phyloP scores from a whole-genome alignment of 163 green algal species.

The Coccomyxa subellipsoidea region DNA sequence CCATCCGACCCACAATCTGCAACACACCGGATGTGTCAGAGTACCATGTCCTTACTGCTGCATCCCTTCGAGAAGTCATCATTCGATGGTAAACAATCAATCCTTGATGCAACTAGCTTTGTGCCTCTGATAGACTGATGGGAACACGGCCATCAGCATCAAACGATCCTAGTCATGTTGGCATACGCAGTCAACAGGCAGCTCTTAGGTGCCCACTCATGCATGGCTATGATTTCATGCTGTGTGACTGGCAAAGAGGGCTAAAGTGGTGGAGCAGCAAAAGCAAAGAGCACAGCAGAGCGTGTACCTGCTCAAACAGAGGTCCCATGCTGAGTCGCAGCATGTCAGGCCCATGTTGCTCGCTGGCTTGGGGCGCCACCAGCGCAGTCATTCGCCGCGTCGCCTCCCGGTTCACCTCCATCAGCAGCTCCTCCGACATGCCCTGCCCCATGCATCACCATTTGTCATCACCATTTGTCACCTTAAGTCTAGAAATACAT shows the following conservation, averaged over 20 bases:
- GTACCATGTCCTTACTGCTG: background rate
- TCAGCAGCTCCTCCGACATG: constrained; percentile 21
- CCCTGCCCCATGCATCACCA: background rate
- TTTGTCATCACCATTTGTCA: background rate
- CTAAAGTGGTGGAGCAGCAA: too few species aligned
- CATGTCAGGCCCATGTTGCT: background rate
- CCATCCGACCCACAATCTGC: constrained; percentile 46
- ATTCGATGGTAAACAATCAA: background rate
- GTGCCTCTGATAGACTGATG: too few species aligned
- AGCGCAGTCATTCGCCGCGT: constrained; percentile 35
- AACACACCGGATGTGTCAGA: background rate
- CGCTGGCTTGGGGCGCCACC: constrained; percentile 21
- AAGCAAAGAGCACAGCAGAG: background rate
- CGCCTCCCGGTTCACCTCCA: constrained; percentile 33
- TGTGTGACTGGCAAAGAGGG: too few species aligned
- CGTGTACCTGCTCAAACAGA: constrained; percentile 38
- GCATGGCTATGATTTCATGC: too few species aligned
- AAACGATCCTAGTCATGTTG: too few species aligned
- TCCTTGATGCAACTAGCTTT: too few species aligned
- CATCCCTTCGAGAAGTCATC: background rate
- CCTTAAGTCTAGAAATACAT: too few species aligned
- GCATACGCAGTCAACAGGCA: too few species aligned
- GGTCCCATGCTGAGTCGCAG: constrained; percentile 66
- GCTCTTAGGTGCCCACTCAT: too few species aligned
- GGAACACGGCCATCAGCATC: too few species aligned